phyloP scores from a whole-genome alignment of 2,329 filamentous ascomycete genomes.

The Trichoderma guizhouense region DNA sequence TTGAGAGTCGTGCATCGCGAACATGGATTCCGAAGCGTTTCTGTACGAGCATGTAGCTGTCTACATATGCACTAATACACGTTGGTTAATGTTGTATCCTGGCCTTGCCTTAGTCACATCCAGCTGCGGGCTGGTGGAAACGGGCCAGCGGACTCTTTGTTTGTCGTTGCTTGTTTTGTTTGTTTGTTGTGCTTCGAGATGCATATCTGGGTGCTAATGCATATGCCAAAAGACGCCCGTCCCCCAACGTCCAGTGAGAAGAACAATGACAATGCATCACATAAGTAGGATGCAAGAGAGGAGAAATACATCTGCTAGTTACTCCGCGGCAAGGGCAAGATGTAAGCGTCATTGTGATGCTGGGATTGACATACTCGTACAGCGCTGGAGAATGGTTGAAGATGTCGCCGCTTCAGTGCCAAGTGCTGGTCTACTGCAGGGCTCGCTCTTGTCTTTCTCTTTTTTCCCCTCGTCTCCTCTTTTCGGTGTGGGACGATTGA shows the following conservation, averaged over 20 bases:
- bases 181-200: background rate
- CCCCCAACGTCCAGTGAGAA: background rate
- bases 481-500: background rate
- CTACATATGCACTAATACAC: background rate
- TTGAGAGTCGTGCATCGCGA: slow-evolving; percentile 13
- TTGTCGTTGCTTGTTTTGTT: background rate
- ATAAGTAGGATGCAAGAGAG: background rate
- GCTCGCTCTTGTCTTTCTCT: background rate
- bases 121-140: background rate
- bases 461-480: background rate
- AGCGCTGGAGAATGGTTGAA: background rate
- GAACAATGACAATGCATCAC: background rate
- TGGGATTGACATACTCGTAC: background rate
- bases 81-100: background rate
- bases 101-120: background rate
- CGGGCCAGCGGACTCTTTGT: background rate
- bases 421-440: background rate
- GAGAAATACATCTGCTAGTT: background rate
- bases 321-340: background rate
- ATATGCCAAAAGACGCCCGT: background rate
- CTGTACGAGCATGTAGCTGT: background rate
- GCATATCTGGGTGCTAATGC: slow-evolving; percentile 5
- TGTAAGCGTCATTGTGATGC: background rate
- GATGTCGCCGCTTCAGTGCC: background rate
- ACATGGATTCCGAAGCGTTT: background rate